Percentiles rank a stretch among this genome's conserved stretches.
phyloP scores from a whole-genome alignment of 2,329 filamentous ascomycete species.

The Mycosphaerelloides madeirae region DNA sequence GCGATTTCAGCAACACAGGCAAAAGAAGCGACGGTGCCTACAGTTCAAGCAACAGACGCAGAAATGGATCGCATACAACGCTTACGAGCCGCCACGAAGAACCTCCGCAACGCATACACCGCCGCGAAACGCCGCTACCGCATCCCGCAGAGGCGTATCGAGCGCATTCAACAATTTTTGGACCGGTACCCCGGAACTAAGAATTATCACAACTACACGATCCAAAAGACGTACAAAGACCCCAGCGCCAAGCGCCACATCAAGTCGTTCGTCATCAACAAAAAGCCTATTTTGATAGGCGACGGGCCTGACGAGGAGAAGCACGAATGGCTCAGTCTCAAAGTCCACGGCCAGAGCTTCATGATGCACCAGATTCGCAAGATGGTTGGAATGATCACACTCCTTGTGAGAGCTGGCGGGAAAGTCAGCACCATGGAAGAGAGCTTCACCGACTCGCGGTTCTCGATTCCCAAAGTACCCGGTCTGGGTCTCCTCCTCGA shows the following conservation, averaged over 20 bases:
- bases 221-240: constrained; percentile 77
- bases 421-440: constrained; percentile 63
- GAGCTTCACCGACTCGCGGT: constrained; percentile 65
- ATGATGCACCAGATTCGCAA: constrained; percentile 99
- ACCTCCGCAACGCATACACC: constrained; percentile 74
- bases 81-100: constrained; percentile 43
- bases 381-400: constrained; percentile 90
- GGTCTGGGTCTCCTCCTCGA: constrained; percentile 84
- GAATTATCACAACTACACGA: constrained; percentile 97
- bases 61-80: constrained; percentile 26
- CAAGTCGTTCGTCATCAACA: constrained; percentile 80
- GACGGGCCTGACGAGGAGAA: constrained; percentile 43
- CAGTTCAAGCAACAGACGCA: constrained; percentile 2
- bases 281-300: constrained; percentile 49
- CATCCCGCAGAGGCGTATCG: constrained; percentile 65
- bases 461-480: constrained; percentile 91
- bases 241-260: constrained; percentile 85
- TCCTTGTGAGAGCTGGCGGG: constrained; percentile 81
- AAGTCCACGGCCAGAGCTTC: constrained; percentile 96
- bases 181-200: constrained; percentile 73
- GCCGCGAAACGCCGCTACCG: constrained; percentile 80
- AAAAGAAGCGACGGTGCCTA: constrained; percentile 1
- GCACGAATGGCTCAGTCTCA: constrained; percentile 92
- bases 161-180: constrained; percentile 70
- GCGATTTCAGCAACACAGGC: constrained; percentile 5